Conservation (phyloP, 1,284 basidiomycete species). For the Chiua sp. region DNA sequence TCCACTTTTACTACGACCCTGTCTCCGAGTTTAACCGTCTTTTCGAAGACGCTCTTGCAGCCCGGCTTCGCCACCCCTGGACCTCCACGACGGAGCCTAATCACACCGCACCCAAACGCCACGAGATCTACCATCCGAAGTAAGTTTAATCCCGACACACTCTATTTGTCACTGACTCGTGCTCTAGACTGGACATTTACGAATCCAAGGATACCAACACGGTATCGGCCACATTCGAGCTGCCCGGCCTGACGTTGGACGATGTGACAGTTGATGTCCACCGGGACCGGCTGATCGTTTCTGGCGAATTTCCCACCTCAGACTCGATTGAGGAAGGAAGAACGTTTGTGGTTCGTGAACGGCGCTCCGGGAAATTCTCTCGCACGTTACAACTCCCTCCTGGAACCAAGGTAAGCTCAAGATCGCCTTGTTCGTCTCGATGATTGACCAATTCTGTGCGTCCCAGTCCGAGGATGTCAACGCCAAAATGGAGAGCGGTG, state of each 20-base stretch:
- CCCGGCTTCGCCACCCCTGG: background rate
- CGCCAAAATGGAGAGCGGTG: constrained; percentile 31
- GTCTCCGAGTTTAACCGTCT: constrained; percentile 10
- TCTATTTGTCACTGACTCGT: background rate
- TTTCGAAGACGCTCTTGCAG: constrained; percentile 10
- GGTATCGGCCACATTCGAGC: constrained; percentile 47
- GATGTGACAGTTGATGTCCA: constrained; percentile 45
- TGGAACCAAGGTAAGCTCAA: constrained; percentile 39
- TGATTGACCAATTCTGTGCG: background rate
- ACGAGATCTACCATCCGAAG: constrained; percentile 6
- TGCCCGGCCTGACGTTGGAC: constrained; percentile 49
- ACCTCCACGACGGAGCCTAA: background rate
- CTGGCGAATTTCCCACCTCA: constrained; percentile 28
- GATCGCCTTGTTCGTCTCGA: too few species aligned
- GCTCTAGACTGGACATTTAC: constrained; percentile 37
- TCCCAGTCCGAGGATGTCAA: constrained; percentile 17
- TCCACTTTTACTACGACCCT: constrained; percentile 13
- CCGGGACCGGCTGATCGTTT: constrained; percentile 42
- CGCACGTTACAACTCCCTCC: constrained; percentile 36
- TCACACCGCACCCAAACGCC: background rate
- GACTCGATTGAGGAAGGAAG: constrained; percentile 19
- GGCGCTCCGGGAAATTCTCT: constrained; percentile 38
- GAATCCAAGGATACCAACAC: constrained; percentile 41
- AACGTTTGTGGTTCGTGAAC: constrained; percentile 43
- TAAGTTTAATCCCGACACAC: background rate